Base-by-base conservation (phyloP, 257 asterid genomes). In the Ligustrum vulgare region DNA sequence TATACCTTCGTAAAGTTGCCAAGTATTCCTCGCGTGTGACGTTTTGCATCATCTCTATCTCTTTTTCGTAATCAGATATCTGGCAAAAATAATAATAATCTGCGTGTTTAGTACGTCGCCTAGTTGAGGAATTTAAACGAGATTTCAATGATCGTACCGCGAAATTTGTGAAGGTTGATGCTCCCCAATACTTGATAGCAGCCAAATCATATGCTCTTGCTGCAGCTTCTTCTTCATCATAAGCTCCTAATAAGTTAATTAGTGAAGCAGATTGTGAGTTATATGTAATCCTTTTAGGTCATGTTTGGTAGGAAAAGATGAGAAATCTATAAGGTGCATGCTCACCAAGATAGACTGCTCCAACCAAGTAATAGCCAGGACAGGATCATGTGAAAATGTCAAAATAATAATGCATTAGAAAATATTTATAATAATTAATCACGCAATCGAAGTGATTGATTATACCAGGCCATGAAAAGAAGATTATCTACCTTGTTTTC, bases 131-230 rank as follows among this genome's bases (percentile, higher is more conserved):
- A 31, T 15, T 23, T 22, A 69, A 37, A 66, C 34, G 16, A 76
- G 37, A 8, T 34, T 31, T 16, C 15, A 18, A 6, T 32, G 47
- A 37, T 74, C 31, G 31, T 28, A 91, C 97, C 5, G 93, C 93
- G 81, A 92, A 92, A 81, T 90, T 92, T 35, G 92, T 89, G 85
- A 79, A 83, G 51, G 92, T 89, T 73, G 94, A 87, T 54, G 85
- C 80, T 31, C 97, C 97, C 97, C 97, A 91, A 33, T 91, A 91
- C 79, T 91, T 90, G 72, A 88, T 86, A 73, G 96, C 97, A 78
- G 96, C 96, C 81, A 89, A 85, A 86, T 91, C 97, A 83, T 91
- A 91, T 32, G 91, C 96, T 87, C 97, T 89, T 36, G 97, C 97
- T 78, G 97, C 97, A 35, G 91, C 86, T 88, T 87, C 96, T 82